Conservation (phyloP, 352 stramenopile species). For the Pythium sp. region DNA sequence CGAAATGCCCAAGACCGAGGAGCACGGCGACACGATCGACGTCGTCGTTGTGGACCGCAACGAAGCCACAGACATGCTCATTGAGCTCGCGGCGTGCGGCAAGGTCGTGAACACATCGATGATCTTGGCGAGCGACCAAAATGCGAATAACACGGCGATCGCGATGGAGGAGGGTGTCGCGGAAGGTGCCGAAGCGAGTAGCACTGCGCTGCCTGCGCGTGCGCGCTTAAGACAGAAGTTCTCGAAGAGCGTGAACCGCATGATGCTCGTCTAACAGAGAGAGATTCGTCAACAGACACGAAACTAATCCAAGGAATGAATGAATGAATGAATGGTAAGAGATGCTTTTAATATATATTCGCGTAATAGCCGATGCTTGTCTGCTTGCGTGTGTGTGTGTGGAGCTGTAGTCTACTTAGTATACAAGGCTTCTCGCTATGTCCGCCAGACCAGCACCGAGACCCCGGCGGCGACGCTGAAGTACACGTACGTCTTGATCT, state of each 20-base stretch:
- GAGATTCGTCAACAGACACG: not conserved
- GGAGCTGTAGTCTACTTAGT: too few relatives aligned
- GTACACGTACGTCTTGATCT: constrained; percentile 96
- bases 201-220: constrained; percentile 19
- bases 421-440: constrained; percentile 25
- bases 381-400: not conserved
- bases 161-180: constrained; percentile 30
- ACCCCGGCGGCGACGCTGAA: constrained; percentile 91
- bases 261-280: constrained; percentile 44
- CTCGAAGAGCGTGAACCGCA: constrained; percentile 40
- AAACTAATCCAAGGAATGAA: not conserved
- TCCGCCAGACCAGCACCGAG: constrained; percentile 91
- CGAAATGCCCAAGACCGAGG: constrained; percentile 50
- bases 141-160: constrained; percentile 28
- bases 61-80: constrained; percentile 65
- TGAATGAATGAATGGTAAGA: constrained; percentile 1
- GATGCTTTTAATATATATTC: constrained; percentile 6
- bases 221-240: constrained; percentile 34
- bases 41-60: constrained; percentile 57
- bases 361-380: constrained; percentile 1
- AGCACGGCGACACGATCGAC: constrained; percentile 62
- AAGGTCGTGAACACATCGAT: constrained; percentile 58
- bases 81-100: constrained; percentile 55
- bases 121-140: constrained; percentile 35
- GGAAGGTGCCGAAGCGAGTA: constrained; percentile 13